Evolutionary conservation across 2,329 filamentous ascomycete species (phyloP), one percentile per base, ranked within the genome.

Genomic region (Hypocreales sp.): DNA sequence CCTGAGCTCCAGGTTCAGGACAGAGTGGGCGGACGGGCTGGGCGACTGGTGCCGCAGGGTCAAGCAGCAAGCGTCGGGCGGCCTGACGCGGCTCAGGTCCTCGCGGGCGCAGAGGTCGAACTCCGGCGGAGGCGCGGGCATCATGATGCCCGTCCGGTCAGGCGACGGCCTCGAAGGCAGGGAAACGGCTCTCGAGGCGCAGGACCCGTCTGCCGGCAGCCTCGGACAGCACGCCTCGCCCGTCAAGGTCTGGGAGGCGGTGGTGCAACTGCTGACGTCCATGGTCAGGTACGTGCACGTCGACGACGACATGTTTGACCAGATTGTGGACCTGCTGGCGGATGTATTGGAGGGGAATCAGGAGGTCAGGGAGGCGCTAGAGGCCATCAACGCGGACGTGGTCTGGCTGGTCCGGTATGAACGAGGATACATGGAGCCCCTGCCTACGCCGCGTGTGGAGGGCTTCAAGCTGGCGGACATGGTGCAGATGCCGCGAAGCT

Each of bases 1-100:
- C 45, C 70, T 95, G 53, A 61, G 66, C 19, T 72, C 70, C 1
- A 64, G 90, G 6, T 69, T 94, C 34, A 72, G 79, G 45, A 70
- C 68, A 5, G 74, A 83, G 31, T 94, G 79, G 77, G 55, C 51
- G 28, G 56, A 62, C 11, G 52, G 71, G 15, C 53, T 75, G 28
- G 51, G 53, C 9, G 48, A 43, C 29, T 74, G 58, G 64, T 66
- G 55, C 35, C 45, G 41, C 24, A 58, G 53, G 31, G 46, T 43
- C 7, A 64, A 61, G 35, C 44, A 42, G 4, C 52, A 60, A 28
- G 58, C 52, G 4, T 42, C 44, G 9, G 41, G 39, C 13, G 26
- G 28, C 6, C 26, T 31, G 19, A 28, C 22, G 7, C 35, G 38
- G 19, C 21, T 23, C 14, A 31, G 28, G 24, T 31, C 26, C 11